These are phyloP conservation scores for Mercurialis annua DNA, from an alignment of 345 rosid genomes.

Conservation along the genomic window DNA sequence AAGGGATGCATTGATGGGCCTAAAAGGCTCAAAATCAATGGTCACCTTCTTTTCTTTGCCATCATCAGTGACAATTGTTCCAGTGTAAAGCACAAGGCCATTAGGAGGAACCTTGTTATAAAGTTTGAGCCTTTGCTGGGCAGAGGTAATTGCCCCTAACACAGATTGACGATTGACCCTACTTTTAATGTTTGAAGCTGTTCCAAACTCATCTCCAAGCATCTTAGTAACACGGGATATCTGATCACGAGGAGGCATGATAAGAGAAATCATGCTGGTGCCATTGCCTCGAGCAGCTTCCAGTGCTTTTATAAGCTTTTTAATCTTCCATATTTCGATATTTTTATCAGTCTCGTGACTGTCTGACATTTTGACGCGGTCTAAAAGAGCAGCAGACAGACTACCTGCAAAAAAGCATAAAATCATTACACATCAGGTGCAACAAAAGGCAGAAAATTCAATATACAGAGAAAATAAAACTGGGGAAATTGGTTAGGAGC, in stretches of 20 bases:
- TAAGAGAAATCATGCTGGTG: constrained; percentile 94
- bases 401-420: constrained; percentile 15
- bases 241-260: constrained; percentile 96
- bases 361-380: constrained; percentile 33
- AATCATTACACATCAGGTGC: neutral
- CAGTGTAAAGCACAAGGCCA: constrained; percentile 86
- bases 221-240: constrained; percentile 86
- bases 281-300: constrained; percentile 95
- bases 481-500: too few species aligned
- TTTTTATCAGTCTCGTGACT: constrained; percentile 72
- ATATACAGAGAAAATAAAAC: neutral
- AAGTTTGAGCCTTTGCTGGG: constrained; percentile 88
- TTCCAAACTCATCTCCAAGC: constrained; percentile 94
- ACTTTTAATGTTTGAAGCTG: constrained; percentile 92
- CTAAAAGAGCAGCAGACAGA: neutral
- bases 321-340: constrained; percentile 93
- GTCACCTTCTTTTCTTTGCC: constrained; percentile 96
- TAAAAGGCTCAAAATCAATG: constrained; percentile 88
- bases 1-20: constrained; percentile 85
- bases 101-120: constrained; percentile 88
- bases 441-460: neutral
- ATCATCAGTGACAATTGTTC: constrained; percentile 75
- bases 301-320: constrained; percentile 79
- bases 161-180: constrained; percentile 91
- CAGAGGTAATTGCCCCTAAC: constrained; percentile 88